phyloP scores from a whole-genome alignment of 2,329 filamentous ascomycete genomes.

The Ophiognomonia clavigignenti-juglandacearum region DNA sequence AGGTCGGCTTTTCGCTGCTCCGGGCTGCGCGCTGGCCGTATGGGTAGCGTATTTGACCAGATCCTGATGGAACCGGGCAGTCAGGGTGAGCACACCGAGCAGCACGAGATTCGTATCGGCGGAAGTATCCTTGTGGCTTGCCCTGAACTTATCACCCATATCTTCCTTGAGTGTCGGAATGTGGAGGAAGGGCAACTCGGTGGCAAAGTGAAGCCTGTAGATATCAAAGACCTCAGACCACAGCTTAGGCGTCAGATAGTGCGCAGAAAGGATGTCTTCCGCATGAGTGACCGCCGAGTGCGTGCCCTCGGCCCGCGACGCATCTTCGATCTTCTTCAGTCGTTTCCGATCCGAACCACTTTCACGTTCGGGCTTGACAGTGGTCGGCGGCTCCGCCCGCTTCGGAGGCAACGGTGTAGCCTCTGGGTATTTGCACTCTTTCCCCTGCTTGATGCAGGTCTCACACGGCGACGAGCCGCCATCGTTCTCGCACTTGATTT shows the following conservation, averaged over 20 bases:
- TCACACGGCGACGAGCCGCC: conserved; percentile 69
- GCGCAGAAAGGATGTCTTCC: conserved; percentile 57
- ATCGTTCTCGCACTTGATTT: conserved; percentile 82
- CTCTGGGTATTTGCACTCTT: conserved; percentile 69
- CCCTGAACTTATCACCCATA: conserved; percentile 37
- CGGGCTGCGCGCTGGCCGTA: conserved; percentile 28
- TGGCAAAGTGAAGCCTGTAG: conserved; percentile 66
- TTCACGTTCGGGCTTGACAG: conserved; percentile 36
- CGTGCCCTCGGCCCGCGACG: conserved; percentile 32
- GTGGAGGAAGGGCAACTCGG: conserved; percentile 69
- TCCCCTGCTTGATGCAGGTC: conserved; percentile 65
- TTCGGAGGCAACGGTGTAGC: conserved; percentile 32
- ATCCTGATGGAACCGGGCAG: conserved; percentile 61
- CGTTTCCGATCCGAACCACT: conserved; percentile 45
- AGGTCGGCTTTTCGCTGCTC: conserved; percentile 29
- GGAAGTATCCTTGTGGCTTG: conserved; percentile 30
- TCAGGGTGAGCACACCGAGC: conserved; percentile 63
- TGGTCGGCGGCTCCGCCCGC: conserved; percentile 28
- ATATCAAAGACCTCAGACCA: conserved; percentile 68
- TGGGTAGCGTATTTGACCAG: conserved; percentile 51
- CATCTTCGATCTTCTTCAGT: conserved; percentile 38
- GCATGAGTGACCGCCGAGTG: conserved; percentile 32
- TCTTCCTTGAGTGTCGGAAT: conserved; percentile 56
- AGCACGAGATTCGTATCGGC: conserved; percentile 53
- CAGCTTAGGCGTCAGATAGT: conserved; percentile 56